Conservation (phyloP, 441 rosid species). For the Biscutella laevigata region DNA sequence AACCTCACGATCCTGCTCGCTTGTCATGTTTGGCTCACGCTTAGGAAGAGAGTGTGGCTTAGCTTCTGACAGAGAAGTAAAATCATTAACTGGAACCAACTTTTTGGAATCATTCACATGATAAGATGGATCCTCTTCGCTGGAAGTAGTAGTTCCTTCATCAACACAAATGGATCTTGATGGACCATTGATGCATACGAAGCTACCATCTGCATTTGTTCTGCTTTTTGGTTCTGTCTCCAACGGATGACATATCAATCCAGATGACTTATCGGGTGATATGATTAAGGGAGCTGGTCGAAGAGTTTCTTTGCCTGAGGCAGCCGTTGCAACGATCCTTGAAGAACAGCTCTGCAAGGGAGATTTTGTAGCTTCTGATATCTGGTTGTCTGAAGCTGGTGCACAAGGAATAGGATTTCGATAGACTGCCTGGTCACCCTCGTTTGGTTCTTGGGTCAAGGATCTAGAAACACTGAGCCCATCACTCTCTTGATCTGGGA, state of each 20-base stretch:
- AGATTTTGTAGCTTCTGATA: conserved; percentile 36
- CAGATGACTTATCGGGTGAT: conserved; percentile 38
- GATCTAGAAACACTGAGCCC: conserved; percentile 38
- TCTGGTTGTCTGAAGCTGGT: conserved; percentile 36
- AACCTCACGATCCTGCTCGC: conserved; percentile 39
- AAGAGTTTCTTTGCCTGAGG: conserved; percentile 42
- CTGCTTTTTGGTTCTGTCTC: conserved; percentile 41
- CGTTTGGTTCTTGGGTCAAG: conserved; percentile 30
- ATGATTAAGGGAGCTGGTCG: conserved; percentile 33
- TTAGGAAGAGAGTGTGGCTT: conserved; percentile 31
- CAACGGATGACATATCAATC: conserved; percentile 36
- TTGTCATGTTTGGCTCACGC: conserved; percentile 26
- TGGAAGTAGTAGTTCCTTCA: conserved; percentile 22
- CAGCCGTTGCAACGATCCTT: conserved; percentile 28
- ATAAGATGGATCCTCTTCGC: conserved; percentile 43
- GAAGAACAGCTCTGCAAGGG: conserved; percentile 39
- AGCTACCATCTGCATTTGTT: conserved; percentile 36
- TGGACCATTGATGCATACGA: conserved; percentile 42
- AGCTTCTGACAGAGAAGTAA: conserved; percentile 37
- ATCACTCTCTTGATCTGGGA: conserved; percentile 50
- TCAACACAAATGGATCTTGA: conserved; percentile 42
- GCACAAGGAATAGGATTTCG: conserved; percentile 30
- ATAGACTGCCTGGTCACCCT: conserved; percentile 30
- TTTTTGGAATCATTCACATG: conserved; percentile 42
- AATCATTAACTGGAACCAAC: conserved; percentile 56